Base-by-base conservation (phyloP, 106 monocot species). In the Apostasia ramifera region DNA sequence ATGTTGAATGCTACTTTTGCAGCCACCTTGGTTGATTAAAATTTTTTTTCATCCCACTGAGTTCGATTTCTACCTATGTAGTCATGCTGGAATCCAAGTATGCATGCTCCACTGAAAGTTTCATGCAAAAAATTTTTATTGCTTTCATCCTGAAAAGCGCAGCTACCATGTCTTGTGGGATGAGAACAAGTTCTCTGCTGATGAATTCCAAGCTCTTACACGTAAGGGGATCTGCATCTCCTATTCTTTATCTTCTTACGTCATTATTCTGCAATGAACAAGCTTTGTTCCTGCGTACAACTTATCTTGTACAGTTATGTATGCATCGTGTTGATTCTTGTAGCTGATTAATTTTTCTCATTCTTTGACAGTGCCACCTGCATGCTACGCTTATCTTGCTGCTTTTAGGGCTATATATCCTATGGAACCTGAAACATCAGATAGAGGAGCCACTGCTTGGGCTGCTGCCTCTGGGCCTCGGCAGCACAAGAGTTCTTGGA, bases 21-120 rank as follows among this genome's bases (percentile, higher is more conserved):
- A 88, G 88, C 84, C 41, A 88, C 88, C 47, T 84, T 88, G 4
- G 88, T 84, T 56, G 88, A 88, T 71, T 73, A 81, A 37, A 88
- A 81, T 47, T 84, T 84, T 13, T 84, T 84, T 26, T 57, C 88
- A 88, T 68, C 84, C 88, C 41, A 84, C 81, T 14, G 88, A 84
- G 71, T 88, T 88, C 45, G 84, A 88, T 59, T 88, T 88, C 68
- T 88, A 79, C 69, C 40, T 88, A 13, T 88, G 88, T 71, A 88
- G 88, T 59, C 88, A 84, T 79, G 84, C 88, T 51, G 88, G 88
- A 10, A 81, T 84, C 49, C 78, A 84, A 61, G 88, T 78, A 67
- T 69, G 49, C 5, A 46, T 43, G 8, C 12, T n/a, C 47, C 47
- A 2, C 12, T 8, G 13, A 57, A 13, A 15, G 40, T 44, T 64